phyloP scores from a whole-genome alignment of 495 filamentous ascomycete species.

The Aspergillus kassunensis region DNA sequence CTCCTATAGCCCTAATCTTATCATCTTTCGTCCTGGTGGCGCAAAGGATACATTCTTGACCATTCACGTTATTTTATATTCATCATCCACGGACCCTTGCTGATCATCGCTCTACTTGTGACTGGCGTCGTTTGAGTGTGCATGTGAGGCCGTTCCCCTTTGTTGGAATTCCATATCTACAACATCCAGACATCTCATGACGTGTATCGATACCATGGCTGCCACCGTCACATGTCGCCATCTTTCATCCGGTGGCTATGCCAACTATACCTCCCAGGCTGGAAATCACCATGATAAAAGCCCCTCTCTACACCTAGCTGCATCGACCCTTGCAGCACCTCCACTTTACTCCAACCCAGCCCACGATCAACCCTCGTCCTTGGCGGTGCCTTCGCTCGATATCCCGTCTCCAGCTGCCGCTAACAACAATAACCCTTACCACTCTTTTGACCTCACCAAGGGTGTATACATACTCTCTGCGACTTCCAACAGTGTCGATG shows the following conservation, averaged over 20 bases:
- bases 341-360: slow-evolving; percentile 9
- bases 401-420: neutral
- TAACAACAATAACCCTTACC: neutral
- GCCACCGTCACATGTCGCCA: slow-evolving; percentile 16
- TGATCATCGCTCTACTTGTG: slow-evolving; percentile 11
- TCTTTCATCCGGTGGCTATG: slow-evolving; percentile 13
- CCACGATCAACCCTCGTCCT: slow-evolving; percentile 8
- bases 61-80: slow-evolving; percentile 3
- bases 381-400: slow-evolving; percentile 9
- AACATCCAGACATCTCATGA: too few species aligned
- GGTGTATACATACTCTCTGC: slow-evolving; percentile 10
- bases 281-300: slow-evolving; percentile 12
- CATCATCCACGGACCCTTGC: slow-evolving; percentile 8
- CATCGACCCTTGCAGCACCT: slow-evolving; percentile 12
- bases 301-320: slow-evolving; percentile 10
- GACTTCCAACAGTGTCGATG: neutral
- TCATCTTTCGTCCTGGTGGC: slow-evolving; percentile 6
- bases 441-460: slow-evolving; percentile 8
- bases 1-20: slow-evolving; percentile 2
- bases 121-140: slow-evolving; percentile 17
- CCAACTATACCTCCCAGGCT: neutral
- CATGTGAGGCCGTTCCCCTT: slow-evolving; percentile 15
- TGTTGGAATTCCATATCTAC: neutral
- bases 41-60: neutral
- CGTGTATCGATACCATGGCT: slow-evolving; percentile 14